Conservation (phyloP, 2,329 filamentous ascomycete genomes). For the Diaporthe amygdali region DNA sequence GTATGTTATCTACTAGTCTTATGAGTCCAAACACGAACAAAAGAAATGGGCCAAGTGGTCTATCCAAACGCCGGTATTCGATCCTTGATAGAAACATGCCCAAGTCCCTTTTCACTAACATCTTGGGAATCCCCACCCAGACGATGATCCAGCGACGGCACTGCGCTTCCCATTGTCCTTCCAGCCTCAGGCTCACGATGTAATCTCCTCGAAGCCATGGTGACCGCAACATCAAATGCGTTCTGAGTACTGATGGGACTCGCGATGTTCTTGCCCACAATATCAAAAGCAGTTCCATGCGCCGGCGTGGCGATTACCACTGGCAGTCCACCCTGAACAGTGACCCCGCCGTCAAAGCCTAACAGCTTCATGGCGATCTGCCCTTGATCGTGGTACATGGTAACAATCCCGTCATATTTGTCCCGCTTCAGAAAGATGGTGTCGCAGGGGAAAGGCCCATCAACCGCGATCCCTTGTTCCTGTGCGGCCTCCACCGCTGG, state of each 20-base stretch:
- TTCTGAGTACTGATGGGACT: conserved; percentile 36
- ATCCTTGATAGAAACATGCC: neutral
- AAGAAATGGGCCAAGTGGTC: neutral
- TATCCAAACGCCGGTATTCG: neutral
- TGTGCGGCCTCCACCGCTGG: conserved; percentile 35
- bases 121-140: neutral
- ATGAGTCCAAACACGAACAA: no score
- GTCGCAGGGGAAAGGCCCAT: conserved; percentile 39
- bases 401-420: conserved; percentile 40
- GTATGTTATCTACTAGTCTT: no score
- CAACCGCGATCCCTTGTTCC: conserved; percentile 33
- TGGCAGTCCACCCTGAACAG: conserved; percentile 39
- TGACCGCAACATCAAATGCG: conserved; percentile 35
- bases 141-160: neutral
- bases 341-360: conserved; percentile 40
- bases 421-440: conserved; percentile 39
- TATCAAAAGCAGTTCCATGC: conserved; percentile 38
- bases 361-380: conserved; percentile 42
- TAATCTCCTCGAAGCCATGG: conserved; percentile 32
- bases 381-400: conserved; percentile 43
- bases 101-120: neutral
- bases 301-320: conserved; percentile 37
- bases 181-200: neutral
- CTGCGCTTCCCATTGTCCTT: neutral
- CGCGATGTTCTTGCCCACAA: conserved; percentile 36